phyloP scores from a whole-genome alignment of 192 early-diverging fungal genomes.

The Nowakowskiella sp. region DNA sequence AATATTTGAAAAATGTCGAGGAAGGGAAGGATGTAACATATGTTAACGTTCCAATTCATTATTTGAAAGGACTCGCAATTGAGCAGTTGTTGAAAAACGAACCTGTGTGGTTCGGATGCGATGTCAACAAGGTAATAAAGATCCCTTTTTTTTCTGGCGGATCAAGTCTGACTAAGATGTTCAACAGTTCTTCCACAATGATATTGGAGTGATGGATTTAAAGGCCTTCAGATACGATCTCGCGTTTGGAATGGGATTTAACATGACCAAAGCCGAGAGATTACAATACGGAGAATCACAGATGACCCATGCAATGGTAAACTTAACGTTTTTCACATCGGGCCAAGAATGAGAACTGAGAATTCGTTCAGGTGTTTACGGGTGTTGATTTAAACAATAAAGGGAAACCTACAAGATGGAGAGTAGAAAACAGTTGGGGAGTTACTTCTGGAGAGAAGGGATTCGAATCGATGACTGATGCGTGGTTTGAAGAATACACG shows the following conservation, averaged over 20 bases:
- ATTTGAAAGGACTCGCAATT: background rate
- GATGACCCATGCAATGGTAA: background rate
- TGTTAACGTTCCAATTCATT: background rate
- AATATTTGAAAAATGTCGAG: background rate
- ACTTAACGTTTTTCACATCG: background rate
- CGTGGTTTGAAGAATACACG: background rate
- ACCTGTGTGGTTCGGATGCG: background rate
- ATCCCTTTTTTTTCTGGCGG: no score
- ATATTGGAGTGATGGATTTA: background rate
- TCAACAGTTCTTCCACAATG: background rate
- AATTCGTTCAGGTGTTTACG: no score
- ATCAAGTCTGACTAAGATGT: no score
- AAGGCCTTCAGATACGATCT: background rate
- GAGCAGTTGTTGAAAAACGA: background rate
- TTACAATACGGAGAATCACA: background rate
- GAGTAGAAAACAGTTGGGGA: no score
- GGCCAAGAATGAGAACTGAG: background rate
- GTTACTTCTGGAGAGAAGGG: background rate
- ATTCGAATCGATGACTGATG: background rate
- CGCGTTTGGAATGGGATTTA: background rate
- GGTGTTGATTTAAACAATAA: no score
- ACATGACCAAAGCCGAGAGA: conserved; percentile 1
- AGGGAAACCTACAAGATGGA: no score
- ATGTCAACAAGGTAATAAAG: background rate
- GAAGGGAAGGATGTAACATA: background rate